Evolutionary conservation across 345 rosid species (phyloP).

Genomic region (Heritiera littoralis): DNA sequence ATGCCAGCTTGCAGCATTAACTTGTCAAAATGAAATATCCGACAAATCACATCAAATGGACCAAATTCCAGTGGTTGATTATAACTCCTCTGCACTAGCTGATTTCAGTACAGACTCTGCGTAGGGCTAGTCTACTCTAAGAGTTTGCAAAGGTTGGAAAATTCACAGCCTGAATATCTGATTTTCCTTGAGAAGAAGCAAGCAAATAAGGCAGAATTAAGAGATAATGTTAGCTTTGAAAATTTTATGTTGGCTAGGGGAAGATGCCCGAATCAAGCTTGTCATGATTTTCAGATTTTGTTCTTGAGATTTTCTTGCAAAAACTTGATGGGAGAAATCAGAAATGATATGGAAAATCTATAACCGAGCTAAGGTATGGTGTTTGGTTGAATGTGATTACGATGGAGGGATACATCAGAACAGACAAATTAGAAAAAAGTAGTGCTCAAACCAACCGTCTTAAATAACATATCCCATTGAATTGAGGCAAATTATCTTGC

Average conservation of each 20-base stretch:
- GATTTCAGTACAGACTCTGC: background rate
- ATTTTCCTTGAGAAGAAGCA: background rate
- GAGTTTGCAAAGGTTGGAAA: background rate
- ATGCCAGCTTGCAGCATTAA: background rate
- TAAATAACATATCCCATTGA: background rate
- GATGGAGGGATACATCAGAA: background rate
- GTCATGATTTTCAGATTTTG: background rate
- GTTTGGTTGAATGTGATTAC: background rate
- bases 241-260: background rate
- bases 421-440: no score
- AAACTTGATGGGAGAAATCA: background rate
- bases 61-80: background rate
- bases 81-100: background rate
- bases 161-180: background rate
- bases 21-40: background rate
- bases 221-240: background rate
- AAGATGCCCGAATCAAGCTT: background rate
- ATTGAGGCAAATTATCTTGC: background rate
- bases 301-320: background rate
- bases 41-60: background rate
- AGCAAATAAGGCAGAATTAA: background rate
- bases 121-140: background rate
- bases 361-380: background rate
- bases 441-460: background rate
- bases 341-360: background rate